Percentiles rank a stretch among this genome's conserved stretches.
Evolutionary conservation across 192 early-diverging fungal genomes (phyloP).

Genomic region (Geranomyces variabilis): DNA sequence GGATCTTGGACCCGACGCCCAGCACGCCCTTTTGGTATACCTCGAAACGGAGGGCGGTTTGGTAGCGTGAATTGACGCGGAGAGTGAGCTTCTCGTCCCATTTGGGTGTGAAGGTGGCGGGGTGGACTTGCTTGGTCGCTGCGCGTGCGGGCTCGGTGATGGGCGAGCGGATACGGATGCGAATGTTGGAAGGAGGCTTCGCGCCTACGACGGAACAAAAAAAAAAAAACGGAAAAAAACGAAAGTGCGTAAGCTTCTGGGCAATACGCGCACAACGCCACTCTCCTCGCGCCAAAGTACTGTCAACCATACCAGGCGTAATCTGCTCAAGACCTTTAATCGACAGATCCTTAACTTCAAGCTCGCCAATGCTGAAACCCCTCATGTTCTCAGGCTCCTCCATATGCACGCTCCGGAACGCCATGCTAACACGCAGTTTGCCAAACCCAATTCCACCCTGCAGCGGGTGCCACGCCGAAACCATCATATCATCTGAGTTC

Average conservation of each 20-base stretch:
- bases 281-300: background rate
- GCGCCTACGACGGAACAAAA: slow-evolving; percentile 11
- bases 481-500: slow-evolving; percentile 24
- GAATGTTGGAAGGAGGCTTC: slow-evolving; percentile 9
- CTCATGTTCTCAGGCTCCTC: slow-evolving; percentile 32
- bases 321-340: slow-evolving; percentile 22
- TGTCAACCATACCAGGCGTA: background rate
- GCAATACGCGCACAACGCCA: background rate
- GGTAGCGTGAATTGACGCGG: slow-evolving; percentile 25
- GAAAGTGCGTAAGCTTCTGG: background rate
- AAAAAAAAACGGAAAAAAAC: background rate
- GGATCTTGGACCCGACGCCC: slow-evolving; percentile 6
- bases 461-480: slow-evolving; percentile 30
- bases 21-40: slow-evolving; percentile 20
- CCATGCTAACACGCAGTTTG: slow-evolving; percentile 17
- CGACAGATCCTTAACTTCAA: slow-evolving; percentile 16
- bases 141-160: slow-evolving; percentile 18
- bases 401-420: slow-evolving; percentile 24
- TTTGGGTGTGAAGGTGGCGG: slow-evolving; percentile 21
- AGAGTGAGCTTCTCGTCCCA: slow-evolving; percentile 23
- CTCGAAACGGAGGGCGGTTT: slow-evolving; percentile 35
- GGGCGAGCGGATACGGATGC: slow-evolving; percentile 23
- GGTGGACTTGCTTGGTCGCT: background rate
- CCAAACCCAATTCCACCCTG: slow-evolving; percentile 39
- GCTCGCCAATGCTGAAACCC: slow-evolving; percentile 29